Conservation (phyloP, 306 rosid species). For the Castanopsis chinensis region DNA sequence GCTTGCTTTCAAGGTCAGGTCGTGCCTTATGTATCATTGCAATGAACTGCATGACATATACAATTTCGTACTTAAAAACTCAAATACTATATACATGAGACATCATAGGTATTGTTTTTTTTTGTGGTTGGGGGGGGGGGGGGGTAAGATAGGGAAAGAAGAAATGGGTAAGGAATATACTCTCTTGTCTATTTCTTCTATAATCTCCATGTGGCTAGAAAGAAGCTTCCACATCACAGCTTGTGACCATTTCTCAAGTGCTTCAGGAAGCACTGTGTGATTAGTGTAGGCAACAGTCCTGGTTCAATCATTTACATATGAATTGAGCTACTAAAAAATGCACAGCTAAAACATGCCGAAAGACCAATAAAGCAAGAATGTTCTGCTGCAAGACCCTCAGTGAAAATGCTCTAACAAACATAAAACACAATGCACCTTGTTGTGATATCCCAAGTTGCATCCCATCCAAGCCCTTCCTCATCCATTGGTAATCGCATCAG, state of each 20-base stretch:
- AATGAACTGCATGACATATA: slow-evolving; percentile 61
- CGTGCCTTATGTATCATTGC: slow-evolving; percentile 50
- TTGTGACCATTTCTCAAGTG: slow-evolving; percentile 97
- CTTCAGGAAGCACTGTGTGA: slow-evolving; percentile 99
- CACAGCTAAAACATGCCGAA: slow-evolving; percentile 1
- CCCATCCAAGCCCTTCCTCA: slow-evolving; percentile 92
- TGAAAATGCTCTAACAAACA: not conserved
- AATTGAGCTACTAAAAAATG: slow-evolving; percentile 19
- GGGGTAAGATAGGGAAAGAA: not conserved
- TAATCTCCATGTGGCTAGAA: slow-evolving; percentile 97
- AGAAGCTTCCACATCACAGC: slow-evolving; percentile 95
- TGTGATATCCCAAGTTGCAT: slow-evolving; percentile 95
- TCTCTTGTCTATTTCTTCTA: slow-evolving; percentile 87
- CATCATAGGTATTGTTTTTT: not conserved
- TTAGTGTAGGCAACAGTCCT: slow-evolving; percentile 94
- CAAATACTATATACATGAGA: not conserved
- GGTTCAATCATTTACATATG: slow-evolving; percentile 33
- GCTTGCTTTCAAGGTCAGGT: slow-evolving; percentile 73
- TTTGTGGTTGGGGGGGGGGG: not conserved
- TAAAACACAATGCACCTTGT: slow-evolving; percentile 46
- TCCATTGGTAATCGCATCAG: slow-evolving; percentile 88
- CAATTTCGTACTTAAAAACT: slow-evolving; percentile 19
- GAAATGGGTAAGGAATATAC: slow-evolving; percentile 34
- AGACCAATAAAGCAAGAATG: slow-evolving; percentile 11
- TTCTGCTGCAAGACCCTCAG: slow-evolving; percentile 5